Evolutionary conservation across 2,329 filamentous ascomycete species (phyloP).

Genomic region (Podosphaera leucotricha): DNA sequence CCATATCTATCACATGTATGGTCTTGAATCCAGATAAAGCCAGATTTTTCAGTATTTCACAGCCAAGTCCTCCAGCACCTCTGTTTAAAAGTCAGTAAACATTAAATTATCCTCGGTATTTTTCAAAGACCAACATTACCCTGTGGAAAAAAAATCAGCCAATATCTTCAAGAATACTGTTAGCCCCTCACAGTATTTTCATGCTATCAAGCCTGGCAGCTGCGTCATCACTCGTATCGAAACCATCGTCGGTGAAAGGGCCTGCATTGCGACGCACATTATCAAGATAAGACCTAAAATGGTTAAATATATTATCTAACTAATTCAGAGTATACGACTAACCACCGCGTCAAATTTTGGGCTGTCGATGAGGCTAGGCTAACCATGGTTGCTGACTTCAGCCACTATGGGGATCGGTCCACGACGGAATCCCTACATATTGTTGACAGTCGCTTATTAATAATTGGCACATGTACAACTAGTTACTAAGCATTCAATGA

Average conservation of each 20-base stretch:
- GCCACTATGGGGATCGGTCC: too few species aligned
- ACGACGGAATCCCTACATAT: too few species aligned
- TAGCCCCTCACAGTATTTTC: constrained; percentile 40
- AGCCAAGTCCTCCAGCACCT: constrained; percentile 81
- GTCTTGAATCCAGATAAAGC: constrained; percentile 88
- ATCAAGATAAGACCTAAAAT: constrained; percentile 36
- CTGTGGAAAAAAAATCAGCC: constrained; percentile 5
- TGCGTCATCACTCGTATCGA: constrained; percentile 24
- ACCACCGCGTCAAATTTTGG: constrained; percentile 1
- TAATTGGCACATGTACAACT: too few species aligned
- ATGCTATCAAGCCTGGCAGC: constrained; percentile 37
- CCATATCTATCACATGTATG: constrained; percentile 98
- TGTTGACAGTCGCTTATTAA: too few species aligned
- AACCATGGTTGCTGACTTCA: too few species aligned
- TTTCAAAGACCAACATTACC: constrained; percentile 13
- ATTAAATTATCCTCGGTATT: background rate
- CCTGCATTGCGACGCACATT: constrained; percentile 53
- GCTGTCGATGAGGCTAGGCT: background rate
- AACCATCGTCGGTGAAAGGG: constrained; percentile 50
- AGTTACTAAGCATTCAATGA: too few species aligned
- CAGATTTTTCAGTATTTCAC: constrained; percentile 89
- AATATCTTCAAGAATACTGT: constrained; percentile 4
- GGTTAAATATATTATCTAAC: background rate
- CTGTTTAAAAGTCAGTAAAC: constrained; percentile 23
- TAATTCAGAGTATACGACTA: background rate